A percentile compares a stretch with the other conserved stretches of the same genome.
phyloP scores from a whole-genome alignment of 169 alveolate genomes.

The Plasmodium ovale region DNA sequence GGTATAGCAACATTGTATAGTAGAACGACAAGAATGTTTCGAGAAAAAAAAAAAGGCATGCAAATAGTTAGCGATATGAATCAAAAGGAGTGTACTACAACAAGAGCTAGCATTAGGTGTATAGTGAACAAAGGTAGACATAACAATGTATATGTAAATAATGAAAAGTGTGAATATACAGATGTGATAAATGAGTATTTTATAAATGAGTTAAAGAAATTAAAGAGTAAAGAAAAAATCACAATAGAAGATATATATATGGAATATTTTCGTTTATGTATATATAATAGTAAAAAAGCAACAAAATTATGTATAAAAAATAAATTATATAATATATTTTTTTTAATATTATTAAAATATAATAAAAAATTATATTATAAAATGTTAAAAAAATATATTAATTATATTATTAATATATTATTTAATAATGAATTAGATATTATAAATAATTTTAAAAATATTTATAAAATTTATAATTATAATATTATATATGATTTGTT shows the following conservation, averaged over 20 bases:
- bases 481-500: slow-evolving; percentile 23
- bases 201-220: slow-evolving; percentile 8
- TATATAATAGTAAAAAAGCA: slow-evolving; percentile 67
- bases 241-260: slow-evolving; percentile 54
- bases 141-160: slow-evolving; percentile 8
- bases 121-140: slow-evolving; percentile 5
- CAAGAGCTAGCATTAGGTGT: too few species aligned
- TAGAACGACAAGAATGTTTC: too few species aligned
- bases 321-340: slow-evolving; percentile 42
- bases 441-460: slow-evolving; percentile 26
- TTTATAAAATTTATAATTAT: slow-evolving; percentile 50
- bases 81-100: too few species aligned
- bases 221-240: slow-evolving; percentile 28
- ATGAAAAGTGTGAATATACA: slow-evolving; percentile 13
- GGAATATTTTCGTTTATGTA: slow-evolving; percentile 45
- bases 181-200: slow-evolving; percentile 42
- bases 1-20: too few species aligned
- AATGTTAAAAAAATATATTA: slow-evolving; percentile 55
- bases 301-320: slow-evolving; percentile 30
- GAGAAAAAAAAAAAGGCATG: too few species aligned
- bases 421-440: slow-evolving; percentile 33
- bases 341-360: slow-evolving; percentile 58
- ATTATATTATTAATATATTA: slow-evolving; percentile 12
- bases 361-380: slow-evolving; percentile 43
- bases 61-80: too few species aligned